Base-by-base conservation (phyloP, 805 yeast genomes). In the Hanseniaspora taiwanica region DNA sequence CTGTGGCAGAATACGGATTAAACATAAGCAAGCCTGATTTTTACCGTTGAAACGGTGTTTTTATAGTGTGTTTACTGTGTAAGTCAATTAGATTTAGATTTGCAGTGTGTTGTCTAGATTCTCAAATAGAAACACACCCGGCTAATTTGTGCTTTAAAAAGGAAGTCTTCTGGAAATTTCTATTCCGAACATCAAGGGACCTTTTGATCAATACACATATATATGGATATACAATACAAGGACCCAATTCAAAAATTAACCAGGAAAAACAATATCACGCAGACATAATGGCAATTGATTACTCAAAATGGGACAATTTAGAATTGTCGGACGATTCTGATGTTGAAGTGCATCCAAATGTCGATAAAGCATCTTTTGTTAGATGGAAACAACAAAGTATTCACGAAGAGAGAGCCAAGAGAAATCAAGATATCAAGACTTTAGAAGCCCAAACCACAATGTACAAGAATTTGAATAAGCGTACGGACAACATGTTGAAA, bases 311-410 rank as follows among this genome's bases (percentile, higher is more conserved):
- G 97, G 99, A 91, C 61, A 84, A 85, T 57, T 74, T 91, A 44
- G 98, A 91, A 59, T 65, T 91, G 31, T 84, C 96, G 17, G 99
- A 91, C 58, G 99, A 91, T 60, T 85, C 96, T 7, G 98, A 91
- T 53, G 68, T 91, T 37, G 98, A 91, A 54, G 97, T 89, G 13
- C 99, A 91, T 57, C 99, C 97, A 44, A 91, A 91, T 55, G 98
- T 91, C 24, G 99, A 91, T 59, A 91, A 91, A 57, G 66, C 65
- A 31, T 87, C 97, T 1, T 89, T 91, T 49, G 84, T 91, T 51
- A 74, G 77, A 44, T 89, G 97, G 98, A 89, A 85, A 56, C 99
- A 91, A 63, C 81, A 94, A 53, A 95, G 87, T 50, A 91, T 91
- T 48, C 98, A 91, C 57, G 96, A 89, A 55, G 81, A 86, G 61